phyloP scores from a whole-genome alignment of 768 basidiomycete genomes.

The Lactarius evosmus region DNA sequence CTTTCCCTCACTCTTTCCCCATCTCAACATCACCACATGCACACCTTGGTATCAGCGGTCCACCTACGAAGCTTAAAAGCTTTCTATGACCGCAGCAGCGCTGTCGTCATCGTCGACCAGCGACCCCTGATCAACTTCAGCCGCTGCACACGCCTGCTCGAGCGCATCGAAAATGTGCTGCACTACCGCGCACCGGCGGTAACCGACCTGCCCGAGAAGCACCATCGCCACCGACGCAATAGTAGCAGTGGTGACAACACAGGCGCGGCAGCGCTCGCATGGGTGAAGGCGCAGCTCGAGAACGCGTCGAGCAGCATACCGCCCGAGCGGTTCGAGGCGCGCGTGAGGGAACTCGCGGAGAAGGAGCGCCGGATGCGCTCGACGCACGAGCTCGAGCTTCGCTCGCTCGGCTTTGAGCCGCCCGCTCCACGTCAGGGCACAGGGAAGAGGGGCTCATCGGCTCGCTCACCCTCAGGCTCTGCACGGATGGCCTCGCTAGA shows the following conservation, averaged over 20 bases:
- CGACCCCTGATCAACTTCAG: constrained; percentile 43
- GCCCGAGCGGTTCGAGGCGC: constrained; percentile 37
- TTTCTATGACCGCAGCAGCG: constrained; percentile 2
- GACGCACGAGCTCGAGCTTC: constrained; percentile 18
- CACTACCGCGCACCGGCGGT: constrained; percentile 36
- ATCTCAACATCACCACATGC: neutral
- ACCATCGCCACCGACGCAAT: neutral
- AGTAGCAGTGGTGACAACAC: constrained; percentile 28
- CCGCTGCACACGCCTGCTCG: constrained; percentile 40
- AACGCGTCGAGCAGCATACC: constrained; percentile 32
- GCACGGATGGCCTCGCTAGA: neutral
- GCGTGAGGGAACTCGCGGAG: constrained; percentile 32
- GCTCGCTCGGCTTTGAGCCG: constrained; percentile 24
- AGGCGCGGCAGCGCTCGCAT: constrained; percentile 39
- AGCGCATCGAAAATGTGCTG: constrained; percentile 37
- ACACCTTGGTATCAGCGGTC: constrained; percentile 33
- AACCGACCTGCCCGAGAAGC: constrained; percentile 31
- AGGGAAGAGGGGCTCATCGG: neutral
- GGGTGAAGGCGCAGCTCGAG: constrained; percentile 41
- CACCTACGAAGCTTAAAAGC: constrained; percentile 30
- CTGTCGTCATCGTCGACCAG: constrained; percentile 29
- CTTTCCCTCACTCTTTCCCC: neutral
- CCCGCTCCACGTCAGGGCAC: neutral
- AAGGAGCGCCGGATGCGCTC: constrained; percentile 20
- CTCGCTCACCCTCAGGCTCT: neutral